Evolutionary conservation across 192 early-diverging fungal genomes (phyloP).

Genomic region (Gigaspora rosea): DNA sequence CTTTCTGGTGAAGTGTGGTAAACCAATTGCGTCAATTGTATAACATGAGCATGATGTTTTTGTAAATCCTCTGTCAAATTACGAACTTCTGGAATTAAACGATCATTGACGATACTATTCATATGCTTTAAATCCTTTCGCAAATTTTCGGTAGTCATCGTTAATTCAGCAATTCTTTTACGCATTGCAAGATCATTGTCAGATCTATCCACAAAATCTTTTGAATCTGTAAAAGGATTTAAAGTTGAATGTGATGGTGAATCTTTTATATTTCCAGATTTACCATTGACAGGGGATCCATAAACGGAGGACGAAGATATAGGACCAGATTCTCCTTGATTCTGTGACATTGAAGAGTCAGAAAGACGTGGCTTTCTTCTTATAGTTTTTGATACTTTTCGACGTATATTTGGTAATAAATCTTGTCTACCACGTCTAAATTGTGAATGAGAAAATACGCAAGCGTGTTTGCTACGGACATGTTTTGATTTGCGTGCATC

Average conservation of each 20-base stretch:
- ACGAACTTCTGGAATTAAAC: conserved; percentile 24
- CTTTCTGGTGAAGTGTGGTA: conserved; percentile 4
- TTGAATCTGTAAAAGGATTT: not conserved
- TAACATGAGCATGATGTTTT: conserved; percentile 20
- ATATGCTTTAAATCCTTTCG: conserved; percentile 31
- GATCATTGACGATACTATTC: conserved; percentile 16
- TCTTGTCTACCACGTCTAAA: conserved; percentile 46
- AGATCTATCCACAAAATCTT: conserved; percentile 19
- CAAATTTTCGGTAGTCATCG: conserved; percentile 13
- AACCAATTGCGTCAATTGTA: conserved; percentile 24
- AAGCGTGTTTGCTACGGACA: conserved; percentile 44
- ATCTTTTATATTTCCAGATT: not conserved
- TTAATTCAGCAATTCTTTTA: conserved; percentile 10
- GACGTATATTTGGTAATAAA: conserved; percentile 44
- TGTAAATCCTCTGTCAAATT: conserved; percentile 9
- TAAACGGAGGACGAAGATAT: not conserved
- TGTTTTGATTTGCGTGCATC: conserved; percentile 55
- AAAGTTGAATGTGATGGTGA: not conserved
- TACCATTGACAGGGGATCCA: not conserved
- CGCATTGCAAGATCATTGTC: conserved; percentile 10
- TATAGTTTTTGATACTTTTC: conserved; percentile 40
- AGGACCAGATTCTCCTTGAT: not conserved
- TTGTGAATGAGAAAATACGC: conserved; percentile 48
- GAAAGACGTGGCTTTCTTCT: conserved; percentile 23
- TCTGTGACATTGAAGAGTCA: conserved; percentile 5